Base-by-base conservation (phyloP, 2,329 filamentous ascomycete genomes). In the Colletotrichum sp. region DNA sequence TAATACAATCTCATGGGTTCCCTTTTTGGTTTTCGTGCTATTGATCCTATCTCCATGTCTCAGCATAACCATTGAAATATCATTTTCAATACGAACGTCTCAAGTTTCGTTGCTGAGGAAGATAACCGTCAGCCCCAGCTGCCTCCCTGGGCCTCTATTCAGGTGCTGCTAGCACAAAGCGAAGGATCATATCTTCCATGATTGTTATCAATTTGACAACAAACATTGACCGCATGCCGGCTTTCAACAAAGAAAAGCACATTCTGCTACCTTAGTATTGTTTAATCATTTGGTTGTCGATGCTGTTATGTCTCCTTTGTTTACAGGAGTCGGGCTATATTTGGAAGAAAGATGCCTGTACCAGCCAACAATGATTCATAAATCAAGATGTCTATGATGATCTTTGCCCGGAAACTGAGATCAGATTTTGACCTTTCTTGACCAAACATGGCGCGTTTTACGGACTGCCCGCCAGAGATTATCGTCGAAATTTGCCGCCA, bases 331-430 rank as follows among this genome's bases (percentile, higher is more conserved):
- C 44, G n/a, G n/a, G 44, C 6, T 52, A 52, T 52, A 21, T 21
- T 49, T 52, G 12, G n/a, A 52, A 52, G n/a, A 21, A 52, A 52
- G 44, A 3, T 8, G 44, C 44, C n/a, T 3, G 1, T n/a, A 10
- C 1, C 12, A 52, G 44, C n/a, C 44, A 1, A 21, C 10, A 24
- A 52, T 52, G 0, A 21, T 5, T 21, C n/a, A 21, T 52, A 52
- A 21, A 2, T 21, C n/a, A 21, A 21, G 0, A 52, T 24, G 4
- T 21, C 10, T 2, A 52, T 52, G n/a, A 7, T 13, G 6, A 52
- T 13, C 6, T 52, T 52, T 52, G 2, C 1, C 2, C 6, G 12
- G 3, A 13, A 52, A 13, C 1, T 21, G 13, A 13, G 8, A 7
- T 13, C 6, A 2, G 8, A 18, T 21, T 52, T 5, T 21, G 10